Conservation (phyloP, 2,329 filamentous ascomycete species). For the Colletotrichum lini region DNA sequence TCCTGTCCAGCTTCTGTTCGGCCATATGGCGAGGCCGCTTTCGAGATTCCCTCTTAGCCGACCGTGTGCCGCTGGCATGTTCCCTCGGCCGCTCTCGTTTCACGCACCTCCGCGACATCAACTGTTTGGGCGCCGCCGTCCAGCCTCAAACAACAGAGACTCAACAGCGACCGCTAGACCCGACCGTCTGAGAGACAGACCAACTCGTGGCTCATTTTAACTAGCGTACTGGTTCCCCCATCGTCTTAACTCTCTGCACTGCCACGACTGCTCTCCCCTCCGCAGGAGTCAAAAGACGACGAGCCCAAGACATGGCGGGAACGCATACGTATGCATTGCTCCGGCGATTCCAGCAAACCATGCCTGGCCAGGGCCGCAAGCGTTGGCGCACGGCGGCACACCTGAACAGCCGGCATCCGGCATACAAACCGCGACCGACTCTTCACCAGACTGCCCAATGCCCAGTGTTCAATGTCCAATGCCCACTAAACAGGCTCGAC, state of each 20-base stretch:
- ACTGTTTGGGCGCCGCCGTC: slow-evolving; percentile 23
- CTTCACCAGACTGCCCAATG: slow-evolving; percentile 1
- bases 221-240: neutral
- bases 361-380: slow-evolving; percentile 10
- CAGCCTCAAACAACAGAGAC: slow-evolving; percentile 21
- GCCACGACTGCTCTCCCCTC: slow-evolving; percentile 18
- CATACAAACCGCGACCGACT: neutral
- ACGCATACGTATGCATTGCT: slow-evolving; percentile 32
- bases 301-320: slow-evolving; percentile 18
- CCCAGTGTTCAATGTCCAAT: neutral
- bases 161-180: neutral
- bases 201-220: slow-evolving; percentile 26
- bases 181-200: slow-evolving; percentile 1
- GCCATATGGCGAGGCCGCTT: too few species aligned
- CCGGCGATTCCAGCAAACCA: slow-evolving; percentile 16
- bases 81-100: slow-evolving; percentile 14
- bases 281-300: neutral
- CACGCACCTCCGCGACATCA: slow-evolving; percentile 33
- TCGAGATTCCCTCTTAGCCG: neutral
- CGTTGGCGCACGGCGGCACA: slow-evolving; percentile 6
- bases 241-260: slow-evolving; percentile 34
- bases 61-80: slow-evolving; percentile 14
- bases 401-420: slow-evolving; percentile 26
- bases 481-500: slow-evolving; percentile 30
- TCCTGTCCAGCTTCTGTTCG: neutral